Base-by-base conservation (phyloP, 306 rosid genomes). In the Begonia fuchsioides region DNA sequence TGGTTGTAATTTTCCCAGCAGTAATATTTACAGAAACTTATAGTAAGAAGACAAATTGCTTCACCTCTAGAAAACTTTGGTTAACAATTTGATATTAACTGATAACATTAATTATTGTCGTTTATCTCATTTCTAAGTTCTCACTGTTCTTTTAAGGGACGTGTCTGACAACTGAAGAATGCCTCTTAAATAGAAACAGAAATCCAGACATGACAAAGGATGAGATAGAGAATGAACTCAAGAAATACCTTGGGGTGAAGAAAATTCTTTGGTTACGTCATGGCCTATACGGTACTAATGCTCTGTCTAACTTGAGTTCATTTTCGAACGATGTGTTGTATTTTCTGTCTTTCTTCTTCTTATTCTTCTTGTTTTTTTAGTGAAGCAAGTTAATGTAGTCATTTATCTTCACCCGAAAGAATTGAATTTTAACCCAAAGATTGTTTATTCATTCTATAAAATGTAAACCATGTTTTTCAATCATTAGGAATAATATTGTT, bases 101-200 rank as follows among this genome's bases (percentile, higher is more conserved):
- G 8, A 4, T 5, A 26, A 26, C 5, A 26, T 26, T 26, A 26
- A 26, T 26, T 26, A 4, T 26, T 26, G 35, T 4, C 0, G 35
- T 26, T 26, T 26, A 26, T 26, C 35, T 26, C 8, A 26, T 26
- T 26, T 26, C 35, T 26, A 1, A 5, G 35, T 26, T 26, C 32
- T 26, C 35, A 26, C 35, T 26, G 3, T 8, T 26, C 35, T 26
- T 53, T 64, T 51, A 71, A 90, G 98, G 94, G 62, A 90, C 98
- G 41, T 90, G 94, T 72, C 87, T 90, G 63, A 77, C 98, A 50
- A 90, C 98, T 1, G 95, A 85, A 73, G 98, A 90, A 63, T 90
- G 98, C 62, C 95, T 90, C 57, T 62, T 90, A 69, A 81, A 81
- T 70, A 75, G 79, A 70, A 85, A 90, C 71, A 75, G 95, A 71